Evolutionary conservation across 2,329 filamentous ascomycete species (phyloP), one percentile per base, ranked within the genome.

Genomic region (Endocalyx cinctus): DNA sequence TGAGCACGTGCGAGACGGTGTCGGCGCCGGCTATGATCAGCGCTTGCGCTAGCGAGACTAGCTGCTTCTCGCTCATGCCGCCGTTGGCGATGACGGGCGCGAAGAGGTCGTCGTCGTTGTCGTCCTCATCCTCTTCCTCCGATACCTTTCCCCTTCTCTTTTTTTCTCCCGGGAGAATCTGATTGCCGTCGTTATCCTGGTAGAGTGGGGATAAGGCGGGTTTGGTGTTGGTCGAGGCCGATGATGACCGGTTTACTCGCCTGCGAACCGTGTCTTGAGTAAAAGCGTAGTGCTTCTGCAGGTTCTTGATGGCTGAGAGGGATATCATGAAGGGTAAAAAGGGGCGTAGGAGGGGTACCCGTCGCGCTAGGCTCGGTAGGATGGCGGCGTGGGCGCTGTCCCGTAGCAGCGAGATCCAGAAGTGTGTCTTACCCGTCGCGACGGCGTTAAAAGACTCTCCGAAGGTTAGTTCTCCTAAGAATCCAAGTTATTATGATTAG

Each of bases 381-480:
- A 20, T 35, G 4, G 22, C 25, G 5, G 32, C 35, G 20, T 45
- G 41, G 6, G 35, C 22, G 15, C 35, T 25, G 10, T 27, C 31
- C 10, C 41, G 35, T 5, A 48, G 35, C 5, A 45, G 34, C 10
- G 38, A 41, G 17, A 46, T 35, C 44, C 44, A 47, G n/a, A 34
- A 35, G 13, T 46, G 23, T 6, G 36, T 20, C n/a, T 33, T 27
- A 3, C 31, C 36, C 10, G 31, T 33, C 4, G 14, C 17, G 11
- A 44, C 27, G 6, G 44, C 44, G 11, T 43, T 37, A 18, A 48
- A 48, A 6, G 44, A 34, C 26, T 49, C 44, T 4, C 44, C 42
- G 25, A 49, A 47, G 0, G 38, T 38, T 3, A 48, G 33, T 18
- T 43, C 34, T 14, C 37, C 45, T 48, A 10, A n/a, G n/a, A n/a